Conservation (phyloP, 1,284 basidiomycete genomes). For the Cryptococcus depauperatus region DNA sequence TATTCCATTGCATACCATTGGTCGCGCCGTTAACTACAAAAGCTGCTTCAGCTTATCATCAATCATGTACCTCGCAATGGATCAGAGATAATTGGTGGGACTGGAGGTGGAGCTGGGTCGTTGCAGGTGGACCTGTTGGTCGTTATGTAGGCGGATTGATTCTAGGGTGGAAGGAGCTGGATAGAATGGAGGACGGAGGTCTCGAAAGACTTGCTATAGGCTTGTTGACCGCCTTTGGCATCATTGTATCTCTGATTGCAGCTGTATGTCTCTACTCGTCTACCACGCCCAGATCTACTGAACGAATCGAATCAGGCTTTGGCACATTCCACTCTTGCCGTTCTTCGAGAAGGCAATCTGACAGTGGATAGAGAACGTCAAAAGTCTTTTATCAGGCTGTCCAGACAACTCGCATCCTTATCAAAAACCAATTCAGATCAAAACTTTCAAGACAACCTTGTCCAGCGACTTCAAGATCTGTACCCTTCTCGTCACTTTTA, state of each 20-base stretch:
- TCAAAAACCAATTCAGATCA: no score
- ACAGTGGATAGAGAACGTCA: slow-evolving; percentile 34
- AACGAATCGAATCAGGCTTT: slow-evolving; percentile 17
- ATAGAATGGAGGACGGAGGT: slow-evolving; percentile 14
- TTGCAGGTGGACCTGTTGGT: slow-evolving; percentile 33
- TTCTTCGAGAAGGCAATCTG: slow-evolving; percentile 20
- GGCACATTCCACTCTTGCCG: slow-evolving; percentile 17
- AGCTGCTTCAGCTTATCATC: slow-evolving; percentile 14
- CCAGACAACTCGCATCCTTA: no score
- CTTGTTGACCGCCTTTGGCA: slow-evolving; percentile 18
- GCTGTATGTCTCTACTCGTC: slow-evolving; percentile 16
- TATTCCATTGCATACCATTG: slow-evolving; percentile 22
- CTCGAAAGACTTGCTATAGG: slow-evolving; percentile 16
- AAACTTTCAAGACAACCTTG: no score
- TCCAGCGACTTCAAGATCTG: no score
- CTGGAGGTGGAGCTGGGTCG: slow-evolving; percentile 30
- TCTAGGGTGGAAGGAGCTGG: slow-evolving; percentile 32
- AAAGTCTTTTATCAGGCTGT: no score
- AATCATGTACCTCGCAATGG: slow-evolving; percentile 7
- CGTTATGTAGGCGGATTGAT: slow-evolving; percentile 23
- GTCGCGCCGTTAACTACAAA: slow-evolving; percentile 11
- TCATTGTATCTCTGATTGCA: slow-evolving; percentile 23
- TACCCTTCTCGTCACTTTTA: no score
- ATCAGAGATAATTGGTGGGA: slow-evolving; percentile 30
- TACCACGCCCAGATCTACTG: neutral